Conservation (phyloP, 2,329 filamentous ascomycete species). For the Biscogniauxia marginata region DNA sequence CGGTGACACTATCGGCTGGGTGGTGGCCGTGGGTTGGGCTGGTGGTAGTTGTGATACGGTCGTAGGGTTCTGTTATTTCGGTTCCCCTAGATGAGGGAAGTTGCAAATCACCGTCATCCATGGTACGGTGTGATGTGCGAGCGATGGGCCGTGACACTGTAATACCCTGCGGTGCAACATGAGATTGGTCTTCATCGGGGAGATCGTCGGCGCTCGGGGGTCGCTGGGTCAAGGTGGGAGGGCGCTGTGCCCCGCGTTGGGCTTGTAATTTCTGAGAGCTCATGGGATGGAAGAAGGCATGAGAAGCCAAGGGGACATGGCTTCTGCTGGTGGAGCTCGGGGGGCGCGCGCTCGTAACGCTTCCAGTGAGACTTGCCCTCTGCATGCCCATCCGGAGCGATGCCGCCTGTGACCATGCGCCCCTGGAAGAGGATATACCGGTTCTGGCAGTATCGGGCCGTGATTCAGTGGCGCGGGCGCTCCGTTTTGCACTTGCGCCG, state of each 20-base stretch:
- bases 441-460: slow-evolving; percentile 56
- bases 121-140: slow-evolving; percentile 31
- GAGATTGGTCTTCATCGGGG: slow-evolving; percentile 41
- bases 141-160: slow-evolving; percentile 42
- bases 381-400: slow-evolving; percentile 54
- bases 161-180: slow-evolving; percentile 57
- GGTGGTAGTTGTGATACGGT: slow-evolving; percentile 70
- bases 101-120: slow-evolving; percentile 51
- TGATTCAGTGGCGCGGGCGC: slow-evolving; percentile 45
- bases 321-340: slow-evolving; percentile 73
- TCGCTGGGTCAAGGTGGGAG: slow-evolving; percentile 41
- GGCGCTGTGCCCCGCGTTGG: slow-evolving; percentile 65
- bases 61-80: slow-evolving; percentile 73
- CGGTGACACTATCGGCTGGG: slow-evolving; percentile 62
- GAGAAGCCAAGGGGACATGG: slow-evolving; percentile 85
- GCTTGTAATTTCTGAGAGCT: slow-evolving; percentile 93
- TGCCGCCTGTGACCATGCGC: slow-evolving; percentile 53
- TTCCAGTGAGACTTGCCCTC: slow-evolving; percentile 42
- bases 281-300: slow-evolving; percentile 95
- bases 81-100: slow-evolving; percentile 75
- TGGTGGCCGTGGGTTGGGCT: slow-evolving; percentile 65
- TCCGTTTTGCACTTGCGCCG: slow-evolving; percentile 29
- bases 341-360: slow-evolving; percentile 47
- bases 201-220: slow-evolving; percentile 32
- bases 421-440: slow-evolving; percentile 48